Evolutionary conservation across 2,329 filamentous ascomycete genomes (phyloP).

Genomic region (Colletotrichum viniferum): DNA sequence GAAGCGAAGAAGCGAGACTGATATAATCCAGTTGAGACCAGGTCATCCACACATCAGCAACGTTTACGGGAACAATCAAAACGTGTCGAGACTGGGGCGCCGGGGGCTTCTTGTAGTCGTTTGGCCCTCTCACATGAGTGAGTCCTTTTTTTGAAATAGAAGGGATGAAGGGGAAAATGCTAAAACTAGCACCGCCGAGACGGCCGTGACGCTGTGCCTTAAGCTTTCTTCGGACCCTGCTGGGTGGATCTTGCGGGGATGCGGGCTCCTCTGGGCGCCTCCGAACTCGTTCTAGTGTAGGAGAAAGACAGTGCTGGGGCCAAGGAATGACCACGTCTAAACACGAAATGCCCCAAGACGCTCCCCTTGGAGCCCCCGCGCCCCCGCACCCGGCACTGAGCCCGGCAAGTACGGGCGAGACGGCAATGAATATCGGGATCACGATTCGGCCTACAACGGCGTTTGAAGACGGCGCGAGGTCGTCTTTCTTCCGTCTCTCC

Average conservation of each 20-base stretch:
- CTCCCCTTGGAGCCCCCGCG: background rate
- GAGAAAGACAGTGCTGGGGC: background rate
- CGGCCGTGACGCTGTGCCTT: background rate
- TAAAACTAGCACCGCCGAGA: background rate
- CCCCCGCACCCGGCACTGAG: slow-evolving; percentile 12
- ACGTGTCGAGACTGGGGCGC: background rate
- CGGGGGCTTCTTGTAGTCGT: background rate
- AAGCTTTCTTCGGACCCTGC: slow-evolving; percentile 1
- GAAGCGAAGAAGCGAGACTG: background rate
- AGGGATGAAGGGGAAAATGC: background rate
- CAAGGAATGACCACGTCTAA: background rate
- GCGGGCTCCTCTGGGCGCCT: background rate
- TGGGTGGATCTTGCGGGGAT: slow-evolving; percentile 10
- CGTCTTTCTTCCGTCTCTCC: background rate
- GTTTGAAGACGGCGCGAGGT: background rate
- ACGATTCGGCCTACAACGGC: background rate
- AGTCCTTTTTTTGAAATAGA: background rate
- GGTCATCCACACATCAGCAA: background rate
- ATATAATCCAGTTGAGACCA: background rate
- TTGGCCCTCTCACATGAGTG: background rate
- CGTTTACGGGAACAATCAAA: background rate
- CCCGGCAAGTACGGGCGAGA: slow-evolving; percentile 4
- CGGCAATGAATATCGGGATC: slow-evolving; percentile 10
- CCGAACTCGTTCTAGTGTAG: background rate
- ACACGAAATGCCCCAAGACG: background rate